Percentiles rank a stretch among this genome's conserved stretches.
Conservation (phyloP, 2,329 filamentous ascomycete species). For the Talaromyces sp. region DNA sequence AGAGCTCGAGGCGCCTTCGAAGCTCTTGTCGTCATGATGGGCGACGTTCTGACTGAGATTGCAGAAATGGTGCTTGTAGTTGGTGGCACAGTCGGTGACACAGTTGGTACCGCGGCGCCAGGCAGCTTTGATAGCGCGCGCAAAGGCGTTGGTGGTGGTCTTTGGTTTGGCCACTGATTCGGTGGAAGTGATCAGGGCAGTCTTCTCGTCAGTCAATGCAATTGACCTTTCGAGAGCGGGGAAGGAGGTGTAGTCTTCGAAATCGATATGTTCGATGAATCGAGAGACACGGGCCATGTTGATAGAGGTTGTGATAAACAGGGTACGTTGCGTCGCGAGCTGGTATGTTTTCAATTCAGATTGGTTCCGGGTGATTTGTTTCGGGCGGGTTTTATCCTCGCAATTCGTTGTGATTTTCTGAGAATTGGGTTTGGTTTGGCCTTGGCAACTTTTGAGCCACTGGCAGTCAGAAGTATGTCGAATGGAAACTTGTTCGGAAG, state of each 20-base stretch:
- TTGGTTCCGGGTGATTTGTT: background rate
- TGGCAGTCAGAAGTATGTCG: background rate
- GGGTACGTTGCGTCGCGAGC: constrained; percentile 4
- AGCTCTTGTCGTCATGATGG: background rate
- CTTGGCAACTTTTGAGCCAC: background rate
- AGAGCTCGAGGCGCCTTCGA: constrained; percentile 14
- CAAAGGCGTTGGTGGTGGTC: background rate
- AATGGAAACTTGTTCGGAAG: constrained; percentile 3
- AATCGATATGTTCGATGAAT: constrained; percentile 11
- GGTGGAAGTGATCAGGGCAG: background rate
- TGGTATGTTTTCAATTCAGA: background rate
- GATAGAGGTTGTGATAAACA: background rate
- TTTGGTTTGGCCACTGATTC: constrained; percentile 1
- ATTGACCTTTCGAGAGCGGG: background rate
- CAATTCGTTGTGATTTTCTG: constrained; percentile 1
- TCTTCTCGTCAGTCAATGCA: background rate
- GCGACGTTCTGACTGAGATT: background rate
- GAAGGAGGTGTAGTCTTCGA: too few species aligned
- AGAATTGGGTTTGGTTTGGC: background rate
- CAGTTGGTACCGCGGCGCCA: background rate
- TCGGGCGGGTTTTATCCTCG: constrained; percentile 4
- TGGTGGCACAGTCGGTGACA: background rate
- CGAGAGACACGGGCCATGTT: constrained; percentile 18
- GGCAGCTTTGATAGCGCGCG: background rate
- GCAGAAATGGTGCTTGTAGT: constrained; percentile 13